These are phyloP conservation scores for Bruguiera parviflora DNA, from an alignment of 345 rosid genomes.

Conservation along the genomic window DNA sequence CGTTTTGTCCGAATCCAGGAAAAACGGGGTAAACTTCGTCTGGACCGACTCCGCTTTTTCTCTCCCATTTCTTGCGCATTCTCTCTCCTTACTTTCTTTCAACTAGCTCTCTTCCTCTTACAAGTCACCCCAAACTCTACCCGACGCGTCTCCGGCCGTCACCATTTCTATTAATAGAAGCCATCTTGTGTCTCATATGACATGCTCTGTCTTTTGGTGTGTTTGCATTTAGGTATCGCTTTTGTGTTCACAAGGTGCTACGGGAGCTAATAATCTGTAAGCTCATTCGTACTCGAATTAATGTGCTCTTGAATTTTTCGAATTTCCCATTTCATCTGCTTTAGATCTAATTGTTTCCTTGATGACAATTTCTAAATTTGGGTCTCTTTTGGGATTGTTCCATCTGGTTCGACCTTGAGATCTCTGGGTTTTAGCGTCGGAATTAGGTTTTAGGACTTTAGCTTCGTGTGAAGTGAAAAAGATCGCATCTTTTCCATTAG, in stretches of 20 bases:
- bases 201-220: too few relatives aligned
- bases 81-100: background rate
- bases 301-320: background rate
- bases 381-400: background rate
- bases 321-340: background rate
- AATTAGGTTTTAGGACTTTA: background rate
- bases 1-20: too few relatives aligned
- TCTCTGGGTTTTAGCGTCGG: background rate
- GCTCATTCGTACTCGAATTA: background rate
- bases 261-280: constrained; percentile 7
- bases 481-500: background rate
- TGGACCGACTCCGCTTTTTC: too few relatives aligned
- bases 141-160: background rate
- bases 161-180: background rate
- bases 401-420: background rate
- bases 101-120: background rate
- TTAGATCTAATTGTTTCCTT: constrained; percentile 9
- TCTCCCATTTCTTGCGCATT: background rate
- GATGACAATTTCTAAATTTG: background rate
- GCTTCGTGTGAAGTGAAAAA: constrained; percentile 5
- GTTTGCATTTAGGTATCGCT: too few relatives aligned
- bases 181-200: too few relatives aligned
- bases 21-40: too few relatives aligned
- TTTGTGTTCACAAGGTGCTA: background rate
- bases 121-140: background rate